phyloP scores from a whole-genome alignment of 257 asterid genomes.

The Nicotiana obtusifolia region DNA sequence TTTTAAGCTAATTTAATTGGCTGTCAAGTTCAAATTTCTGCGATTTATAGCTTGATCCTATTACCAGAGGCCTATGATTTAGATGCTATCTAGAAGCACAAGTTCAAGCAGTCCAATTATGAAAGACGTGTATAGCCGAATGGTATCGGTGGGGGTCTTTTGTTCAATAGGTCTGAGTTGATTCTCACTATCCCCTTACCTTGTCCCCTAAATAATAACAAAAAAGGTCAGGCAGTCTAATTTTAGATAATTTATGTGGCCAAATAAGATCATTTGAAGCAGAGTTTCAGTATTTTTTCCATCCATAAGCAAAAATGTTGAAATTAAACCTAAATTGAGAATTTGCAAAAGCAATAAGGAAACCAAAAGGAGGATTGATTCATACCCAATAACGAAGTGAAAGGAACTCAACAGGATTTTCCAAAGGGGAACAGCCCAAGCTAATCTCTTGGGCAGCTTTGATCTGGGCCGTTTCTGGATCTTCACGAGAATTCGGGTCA shows the following conservation, averaged over 20 bases:
- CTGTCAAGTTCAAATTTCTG: background rate
- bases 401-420: conserved; percentile 54
- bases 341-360: background rate
- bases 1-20: background rate
- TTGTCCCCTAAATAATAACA: background rate
- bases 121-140: background rate
- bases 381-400: conserved; percentile 86
- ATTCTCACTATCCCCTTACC: conserved; percentile 5
- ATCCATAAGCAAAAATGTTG: background rate
- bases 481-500: conserved; percentile 63
- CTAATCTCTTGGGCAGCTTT: conserved; percentile 87
- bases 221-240: background rate
- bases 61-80: background rate
- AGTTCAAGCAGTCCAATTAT: background rate
- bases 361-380: background rate
- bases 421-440: conserved; percentile 72
- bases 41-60: background rate
- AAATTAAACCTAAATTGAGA: conserved; percentile 2
- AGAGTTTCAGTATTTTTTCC: background rate
- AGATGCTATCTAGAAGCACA: background rate
- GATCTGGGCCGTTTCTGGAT: conserved; percentile 85
- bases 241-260: background rate
- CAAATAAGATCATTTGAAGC: background rate
- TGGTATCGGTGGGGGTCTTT: background rate
- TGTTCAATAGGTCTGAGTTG: background rate